Evolutionary conservation across 441 rosid species (phyloP), one percentile per base, ranked within the genome.

Genomic region (Omphalea diandra): DNA sequence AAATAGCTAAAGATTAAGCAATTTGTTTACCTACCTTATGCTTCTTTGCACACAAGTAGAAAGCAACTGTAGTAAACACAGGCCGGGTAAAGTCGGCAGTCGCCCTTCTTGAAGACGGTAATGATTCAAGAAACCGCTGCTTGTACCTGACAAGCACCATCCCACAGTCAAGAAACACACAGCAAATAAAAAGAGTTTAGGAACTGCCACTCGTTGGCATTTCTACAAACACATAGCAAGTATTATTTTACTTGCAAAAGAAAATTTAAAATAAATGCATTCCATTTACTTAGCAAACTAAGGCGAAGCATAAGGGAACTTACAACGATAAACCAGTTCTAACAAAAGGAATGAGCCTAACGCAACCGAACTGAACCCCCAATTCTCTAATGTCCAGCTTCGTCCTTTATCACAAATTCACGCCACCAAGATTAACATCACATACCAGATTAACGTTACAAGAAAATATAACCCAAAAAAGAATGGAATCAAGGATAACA

Each of bases 321-420:
- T 86, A 94, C 96, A 82, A 70, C 33, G 93, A 85, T 29, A 92
- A 63, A 33, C 90, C 89, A 57, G 80, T 87, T 63, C 78, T 84
- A 73, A 90, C 97, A 4, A 83, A 80, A 73, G 93, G 93, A 68
- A 94, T 89, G 35, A 94, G 88, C 82, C 98, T 83, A 29, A 94
- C 85, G 56, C 98, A 94, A 0, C 98, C 99, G 71, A 94, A 94
- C 24, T 83, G 97, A 82, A 94, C 79, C 54, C 91, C 99, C 66
- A 94, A 67, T 72, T 92, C 93, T 69, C 92, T 89, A 7, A 86
- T 53, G 77, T 89, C 96, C 65, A 94, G 72, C 52, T 87, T 87
- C 50, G 80, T 80, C 86, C 98, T 94, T 22, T 41, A 74, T 10
- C 27, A 43, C 4, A 57, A 47, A 29, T 35, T 20, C 60, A 44